Evolutionary conservation across 1,139 yeast genomes (phyloP), one percentile per base, ranked within the genome.

Genomic region (Pichia sp.): DNA sequence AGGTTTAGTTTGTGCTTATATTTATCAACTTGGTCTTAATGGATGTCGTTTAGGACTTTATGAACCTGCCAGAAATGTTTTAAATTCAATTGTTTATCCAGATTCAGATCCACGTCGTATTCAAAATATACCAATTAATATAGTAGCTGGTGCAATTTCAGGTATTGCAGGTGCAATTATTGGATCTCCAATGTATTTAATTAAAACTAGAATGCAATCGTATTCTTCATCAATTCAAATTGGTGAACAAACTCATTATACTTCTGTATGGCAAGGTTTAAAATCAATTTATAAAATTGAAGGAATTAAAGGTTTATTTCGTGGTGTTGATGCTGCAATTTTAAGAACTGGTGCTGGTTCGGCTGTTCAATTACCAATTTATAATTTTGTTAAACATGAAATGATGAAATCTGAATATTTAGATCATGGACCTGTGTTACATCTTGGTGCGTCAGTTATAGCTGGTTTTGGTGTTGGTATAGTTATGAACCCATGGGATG

Each of bases 401-500:
- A 63, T 82, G 42, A 58, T 77, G 48, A 50, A 55, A 24, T 64
- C 79, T 50, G 67, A 78, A 41, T 59, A 80, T 16, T 67, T 76
- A 45, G 69, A 71, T 8, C 82, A 83, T 46, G 85, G 95, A 3
- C 76, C 94, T 6, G 69, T 73, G 2, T 70, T 85, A 52, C 96
- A 89, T 63, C 73, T 92, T 53, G 55, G 76, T 12, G 79, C 97
- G 1, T 81, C 94, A 33, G 78, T 94, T 1, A 69, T 76, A 53
- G 83, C 96, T 7, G 98, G 98, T 38, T 66, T 89, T 41, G 97
- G 96, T 53, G 97, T 92, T 29, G 92, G 95, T 44, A 72, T 90
- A 31, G 96, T 87, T 34, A 90, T 94, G 97, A 90, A 89, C 63
- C 97, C 97, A 20, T 87, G 96, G 80, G 98, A 92, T 64, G 97